Base-by-base conservation (phyloP, 805 yeast species). In the Candida ascalaphidarum region DNA sequence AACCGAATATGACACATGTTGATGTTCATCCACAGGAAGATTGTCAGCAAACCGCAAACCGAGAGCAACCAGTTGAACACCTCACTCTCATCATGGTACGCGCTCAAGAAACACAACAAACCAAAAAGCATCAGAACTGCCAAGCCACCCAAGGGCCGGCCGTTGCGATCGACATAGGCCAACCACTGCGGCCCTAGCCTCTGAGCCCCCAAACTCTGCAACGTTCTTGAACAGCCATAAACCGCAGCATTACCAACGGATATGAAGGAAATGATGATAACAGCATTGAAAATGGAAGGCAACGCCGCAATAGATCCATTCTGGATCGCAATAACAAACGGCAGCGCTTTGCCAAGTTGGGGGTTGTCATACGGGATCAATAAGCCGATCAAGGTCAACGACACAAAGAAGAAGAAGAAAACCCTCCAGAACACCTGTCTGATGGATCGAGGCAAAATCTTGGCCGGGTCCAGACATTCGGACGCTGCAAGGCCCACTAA, bases 361-460 rank as follows among this genome's bases (percentile, higher is more conserved):
- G 29, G 20, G 27, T 41, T 36, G 28, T 39, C 28, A 21, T 35
- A 35, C 1, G 52, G 41, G 6, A 49, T 53, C 36, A 49, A 35
- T 14, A 48, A 39, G 5, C 44, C 43, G 18, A 49, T 41, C 24
- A 49, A 39, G 7, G 48, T 49, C 18, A 49, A 40, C 3, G 40
- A 37, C 28, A 40, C 38, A 49, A 83, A 63, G 58, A 83, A 83
- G 49, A 82, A 81, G 39, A 80, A 51, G 11, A 77, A 57, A 33
- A 82, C 76, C 55, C 92, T 68, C 88, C 89, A 81, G 57, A 83
- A 80, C 4, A 81, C 84, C 57, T 82, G 88, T 53, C 81, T 81
- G 34, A 79, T 72, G 23, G 89, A 86, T 28, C 68, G 65, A 21
- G 89, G 92, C 30, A 81, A 65, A 2, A 81, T 55, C 32, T 61